Percentiles rank a stretch among this genome's conserved stretches.
These are phyloP conservation scores for Kluyveromyces starmeri DNA, from an alignment of 805 yeast species.

Conservation along the genomic window DNA sequence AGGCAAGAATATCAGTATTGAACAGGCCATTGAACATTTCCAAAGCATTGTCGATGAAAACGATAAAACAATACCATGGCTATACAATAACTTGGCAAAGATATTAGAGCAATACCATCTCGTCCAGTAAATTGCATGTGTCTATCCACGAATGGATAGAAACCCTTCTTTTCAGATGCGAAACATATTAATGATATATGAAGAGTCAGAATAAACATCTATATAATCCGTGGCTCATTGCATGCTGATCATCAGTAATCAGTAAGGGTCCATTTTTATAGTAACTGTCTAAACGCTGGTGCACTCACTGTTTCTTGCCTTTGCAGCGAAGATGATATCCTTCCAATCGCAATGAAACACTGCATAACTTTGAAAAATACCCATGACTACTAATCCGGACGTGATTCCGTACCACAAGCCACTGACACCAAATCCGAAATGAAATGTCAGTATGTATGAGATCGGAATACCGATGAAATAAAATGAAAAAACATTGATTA, in stretches of 20 bases:
- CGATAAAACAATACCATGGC: constrained; percentile 31
- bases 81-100: constrained; percentile 29
- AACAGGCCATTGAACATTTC: constrained; percentile 26
- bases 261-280: no score
- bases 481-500: constrained; percentile 28
- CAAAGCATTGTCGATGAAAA: constrained; percentile 26
- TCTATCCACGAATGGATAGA: no score
- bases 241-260: no score
- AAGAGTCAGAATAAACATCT: not conserved
- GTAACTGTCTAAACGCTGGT: constrained; percentile 7
- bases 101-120: constrained; percentile 16
- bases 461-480: constrained; percentile 54
- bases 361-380: constrained; percentile 27
- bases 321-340: constrained; percentile 23
- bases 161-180: no score
- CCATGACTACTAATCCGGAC: constrained; percentile 27
- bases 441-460: constrained; percentile 46
- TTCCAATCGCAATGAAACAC: constrained; percentile 29
- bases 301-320: constrained; percentile 21
- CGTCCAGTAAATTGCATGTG: constrained; percentile 1
- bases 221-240: no score
- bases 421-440: constrained; percentile 38
- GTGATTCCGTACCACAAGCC: constrained; percentile 58
- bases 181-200: constrained; percentile 1
- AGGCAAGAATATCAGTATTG: constrained; percentile 18